These are phyloP conservation scores for Phoenix roebelenii DNA, from an alignment of 176 grass and related monocot species.

Conservation along the genomic window DNA sequence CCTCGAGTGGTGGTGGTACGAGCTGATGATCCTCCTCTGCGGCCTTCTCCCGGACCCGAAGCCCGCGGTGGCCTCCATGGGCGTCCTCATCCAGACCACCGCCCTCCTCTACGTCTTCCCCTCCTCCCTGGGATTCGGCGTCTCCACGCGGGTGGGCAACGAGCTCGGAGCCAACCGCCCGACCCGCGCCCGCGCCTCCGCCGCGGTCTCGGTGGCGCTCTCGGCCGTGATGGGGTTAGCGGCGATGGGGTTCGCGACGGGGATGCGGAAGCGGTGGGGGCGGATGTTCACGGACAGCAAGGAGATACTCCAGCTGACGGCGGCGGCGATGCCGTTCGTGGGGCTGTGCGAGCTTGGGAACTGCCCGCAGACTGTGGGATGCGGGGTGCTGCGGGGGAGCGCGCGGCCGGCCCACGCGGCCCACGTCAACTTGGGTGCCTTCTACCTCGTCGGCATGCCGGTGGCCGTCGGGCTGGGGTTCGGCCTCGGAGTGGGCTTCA, in stretches of 20 bases:
- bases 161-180: constrained; percentile 92
- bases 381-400: constrained; percentile 81
- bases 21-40: constrained; percentile 93
- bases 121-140: constrained; percentile 70
- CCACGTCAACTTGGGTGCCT: constrained; percentile 89
- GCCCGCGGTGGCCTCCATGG: constrained; percentile 90
- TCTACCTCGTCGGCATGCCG: constrained; percentile 90
- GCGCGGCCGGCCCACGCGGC: constrained; percentile 67
- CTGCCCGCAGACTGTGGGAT: constrained; percentile 96
- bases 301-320: constrained; percentile 54
- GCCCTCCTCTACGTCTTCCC: constrained; percentile 89
- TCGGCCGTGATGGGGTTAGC: constrained; percentile 56
- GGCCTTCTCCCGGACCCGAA: constrained; percentile 72
- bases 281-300: constrained; percentile 63
- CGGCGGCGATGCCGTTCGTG: constrained; percentile 62
- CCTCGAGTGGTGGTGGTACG: constrained; percentile 99
- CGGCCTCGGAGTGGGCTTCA: constrained; percentile 49
- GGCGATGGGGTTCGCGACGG: constrained; percentile 62
- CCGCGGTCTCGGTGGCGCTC: constrained; percentile 41
- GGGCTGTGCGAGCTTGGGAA: constrained; percentile 97
- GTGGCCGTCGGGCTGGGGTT: constrained; percentile 57
- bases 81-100: constrained; percentile 98
- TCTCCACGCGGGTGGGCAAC: constrained; percentile 81
- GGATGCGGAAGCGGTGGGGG: constrained; percentile 54
- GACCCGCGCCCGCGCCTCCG: constrained; percentile 32